These are phyloP conservation scores for Nigrospora osmanthi DNA, from an alignment of 2,329 filamentous ascomycete genomes.

Conservation along the genomic window DNA sequence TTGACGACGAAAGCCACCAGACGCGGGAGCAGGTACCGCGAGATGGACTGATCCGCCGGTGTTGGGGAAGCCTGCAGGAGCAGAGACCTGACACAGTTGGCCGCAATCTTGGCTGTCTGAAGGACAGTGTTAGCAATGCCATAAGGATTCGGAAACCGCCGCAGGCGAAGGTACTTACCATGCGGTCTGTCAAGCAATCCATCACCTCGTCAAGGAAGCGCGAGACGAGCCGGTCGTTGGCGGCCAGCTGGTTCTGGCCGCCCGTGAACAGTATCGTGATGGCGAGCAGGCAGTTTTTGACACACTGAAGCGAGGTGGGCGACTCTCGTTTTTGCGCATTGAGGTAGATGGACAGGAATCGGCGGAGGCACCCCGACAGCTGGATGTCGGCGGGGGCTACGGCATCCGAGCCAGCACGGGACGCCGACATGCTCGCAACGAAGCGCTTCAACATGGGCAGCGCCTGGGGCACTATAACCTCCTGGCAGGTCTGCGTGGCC, in stretches of 20 bases:
- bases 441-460: constrained; percentile 91
- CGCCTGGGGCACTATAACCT: constrained; percentile 80
- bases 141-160: neutral
- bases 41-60: constrained; percentile 63
- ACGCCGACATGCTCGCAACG: constrained; percentile 62
- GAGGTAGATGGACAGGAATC: constrained; percentile 74
- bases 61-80: constrained; percentile 59
- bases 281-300: constrained; percentile 87
- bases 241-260: constrained; percentile 63
- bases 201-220: constrained; percentile 74
- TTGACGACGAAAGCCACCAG: constrained; percentile 68
- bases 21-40: constrained; percentile 65
- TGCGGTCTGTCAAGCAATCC: constrained; percentile 73
- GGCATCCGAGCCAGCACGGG: constrained; percentile 24
- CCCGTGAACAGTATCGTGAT: constrained; percentile 84
- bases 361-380: constrained; percentile 71
- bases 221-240: constrained; percentile 66
- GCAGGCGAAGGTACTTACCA: constrained; percentile 37
- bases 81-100: constrained; percentile 81
- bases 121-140: constrained; percentile 11
- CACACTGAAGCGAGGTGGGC: constrained; percentile 73
- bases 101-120: constrained; percentile 78
- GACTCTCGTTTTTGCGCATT: constrained; percentile 67
- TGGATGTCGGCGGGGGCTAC: constrained; percentile 54
- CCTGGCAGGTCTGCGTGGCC: constrained; percentile 78